Evolutionary conservation across 176 grass and related monocot species (phyloP), one percentile per base, ranked within the genome.

Genomic region (Oropetium thomaeum): DNA sequence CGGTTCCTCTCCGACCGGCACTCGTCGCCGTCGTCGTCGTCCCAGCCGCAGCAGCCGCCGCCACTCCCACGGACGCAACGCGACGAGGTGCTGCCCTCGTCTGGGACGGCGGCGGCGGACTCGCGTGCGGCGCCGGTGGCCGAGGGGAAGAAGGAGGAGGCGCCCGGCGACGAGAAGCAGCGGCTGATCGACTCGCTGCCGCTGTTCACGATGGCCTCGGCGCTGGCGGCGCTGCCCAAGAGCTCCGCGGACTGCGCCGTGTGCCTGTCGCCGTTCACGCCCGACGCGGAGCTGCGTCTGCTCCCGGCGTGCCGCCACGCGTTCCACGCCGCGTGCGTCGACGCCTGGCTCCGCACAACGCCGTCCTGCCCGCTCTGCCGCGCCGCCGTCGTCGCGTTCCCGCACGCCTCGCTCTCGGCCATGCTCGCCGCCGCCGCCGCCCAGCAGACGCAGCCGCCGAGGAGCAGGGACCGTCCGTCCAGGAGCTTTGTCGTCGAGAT

Each of bases 351-450:
- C 30, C 84, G 84, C 85, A 87, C 91, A 70, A 89, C 88, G 8
- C 81, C 89, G 55, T 92, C 88, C 16, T 97, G 95, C 67, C 95
- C 95, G 29, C 95, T 97, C 64, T 97, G 95, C 86, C 95, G 95
- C 25, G 78, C 95, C 23, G 79, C 88, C 34, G 83, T 94, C 41
- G 83, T 92, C 58, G 11, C 88, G 34, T 49, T 81, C 67, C 84
- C 81, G 11, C 87, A 75, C 69, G 81, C 91, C 15, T 75, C 79
- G 3, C 76, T 91, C 60, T 49, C 92, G 57, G 78, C 67, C 71
- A 64, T 80, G 75, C 81, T 80, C 61, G 67, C 86, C 55, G 42
- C 74, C 68, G 68, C 81, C 1, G n/a, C n/a, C n/a, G n/a, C n/a
- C n/a, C 69, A 47, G 14, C 48, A 49, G 29, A 38, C 13, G 9